phyloP scores from a whole-genome alignment of 2,329 filamentous ascomycete species.

The Zymoseptoria tritici region DNA sequence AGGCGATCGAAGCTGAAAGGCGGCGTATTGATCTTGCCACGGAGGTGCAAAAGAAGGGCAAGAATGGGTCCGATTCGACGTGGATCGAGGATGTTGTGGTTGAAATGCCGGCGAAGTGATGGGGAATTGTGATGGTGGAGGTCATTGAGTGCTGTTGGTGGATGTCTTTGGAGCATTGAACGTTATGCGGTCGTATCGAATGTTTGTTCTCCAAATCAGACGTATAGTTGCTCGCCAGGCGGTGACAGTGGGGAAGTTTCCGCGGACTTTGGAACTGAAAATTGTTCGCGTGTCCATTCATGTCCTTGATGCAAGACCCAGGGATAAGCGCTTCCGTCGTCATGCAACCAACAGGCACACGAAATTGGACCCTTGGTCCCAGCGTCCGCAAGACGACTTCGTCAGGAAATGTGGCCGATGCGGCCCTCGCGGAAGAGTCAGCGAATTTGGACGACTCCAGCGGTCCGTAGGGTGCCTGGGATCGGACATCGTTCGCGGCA shows the following conservation, averaged over 20 bases:
- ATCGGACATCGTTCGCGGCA: background rate
- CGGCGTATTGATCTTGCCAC: constrained; percentile 14
- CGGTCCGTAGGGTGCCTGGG: no score
- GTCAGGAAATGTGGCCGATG: no score
- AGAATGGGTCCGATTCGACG: background rate
- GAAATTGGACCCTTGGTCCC: no score
- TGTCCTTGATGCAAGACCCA: no score
- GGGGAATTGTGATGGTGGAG: no score
- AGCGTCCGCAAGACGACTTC: no score
- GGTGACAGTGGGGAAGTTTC: background rate
- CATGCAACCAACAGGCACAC: background rate
- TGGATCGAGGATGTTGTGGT: constrained; percentile 3
- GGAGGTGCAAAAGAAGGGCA: background rate
- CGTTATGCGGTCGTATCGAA: background rate
- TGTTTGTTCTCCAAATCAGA: background rate
- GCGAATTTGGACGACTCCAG: no score
- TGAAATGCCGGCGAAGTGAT: background rate
- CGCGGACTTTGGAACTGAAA: no score
- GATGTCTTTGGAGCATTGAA: background rate
- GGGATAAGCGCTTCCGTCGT: no score
- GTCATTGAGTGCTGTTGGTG: background rate
- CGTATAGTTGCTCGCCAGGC: background rate
- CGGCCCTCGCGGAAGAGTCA: background rate
- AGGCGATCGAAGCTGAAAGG: constrained; percentile 20
- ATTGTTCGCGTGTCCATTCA: no score